phyloP scores from a whole-genome alignment of 352 stramenopile genomes.

The Peronospora destructor region DNA sequence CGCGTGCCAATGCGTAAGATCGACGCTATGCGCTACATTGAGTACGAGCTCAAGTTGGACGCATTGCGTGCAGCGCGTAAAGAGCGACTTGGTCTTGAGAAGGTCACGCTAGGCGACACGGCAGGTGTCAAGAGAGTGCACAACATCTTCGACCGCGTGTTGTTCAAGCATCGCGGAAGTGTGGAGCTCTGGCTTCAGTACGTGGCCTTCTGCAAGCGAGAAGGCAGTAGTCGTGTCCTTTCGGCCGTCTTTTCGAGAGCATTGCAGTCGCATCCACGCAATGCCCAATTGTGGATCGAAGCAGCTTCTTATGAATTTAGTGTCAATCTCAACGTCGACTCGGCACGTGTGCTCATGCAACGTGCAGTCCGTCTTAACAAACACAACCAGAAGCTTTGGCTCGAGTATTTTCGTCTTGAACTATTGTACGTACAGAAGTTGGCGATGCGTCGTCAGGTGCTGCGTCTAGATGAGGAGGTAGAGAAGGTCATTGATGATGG shows the following conservation, averaged over 20 bases:
- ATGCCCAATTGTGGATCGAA: slow-evolving; percentile 85
- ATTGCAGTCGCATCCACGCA: slow-evolving; percentile 82
- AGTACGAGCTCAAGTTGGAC: slow-evolving; percentile 91
- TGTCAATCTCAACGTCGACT: slow-evolving; percentile 77
- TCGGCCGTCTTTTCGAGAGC: slow-evolving; percentile 80
- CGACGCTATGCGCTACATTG: slow-evolving; percentile 90
- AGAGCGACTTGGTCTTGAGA: slow-evolving; percentile 54
- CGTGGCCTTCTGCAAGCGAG: slow-evolving; percentile 78
- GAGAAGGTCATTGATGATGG: slow-evolving; percentile 16
- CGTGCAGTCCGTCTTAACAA: slow-evolving; percentile 88
- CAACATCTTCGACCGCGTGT: slow-evolving; percentile 79
- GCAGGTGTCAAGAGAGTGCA: slow-evolving; percentile 67
- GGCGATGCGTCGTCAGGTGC: slow-evolving; percentile 65
- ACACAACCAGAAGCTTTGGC: slow-evolving; percentile 74
- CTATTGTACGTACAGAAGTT: slow-evolving; percentile 89
- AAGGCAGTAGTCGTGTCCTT: slow-evolving; percentile 60
- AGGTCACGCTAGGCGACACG: slow-evolving; percentile 68
- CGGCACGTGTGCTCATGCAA: slow-evolving; percentile 87
- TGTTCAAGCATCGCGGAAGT: slow-evolving; percentile 85
- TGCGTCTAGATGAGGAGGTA: slow-evolving; percentile 51
- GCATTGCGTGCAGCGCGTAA: slow-evolving; percentile 82
- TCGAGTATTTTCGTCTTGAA: slow-evolving; percentile 88
- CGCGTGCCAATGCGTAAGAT: slow-evolving; percentile 85
- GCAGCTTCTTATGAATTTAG: slow-evolving; percentile 88
- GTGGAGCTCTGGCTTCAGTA: slow-evolving; percentile 90